Conservation (phyloP, 2,329 filamentous ascomycete species). For the Emergomyces orientalis region DNA sequence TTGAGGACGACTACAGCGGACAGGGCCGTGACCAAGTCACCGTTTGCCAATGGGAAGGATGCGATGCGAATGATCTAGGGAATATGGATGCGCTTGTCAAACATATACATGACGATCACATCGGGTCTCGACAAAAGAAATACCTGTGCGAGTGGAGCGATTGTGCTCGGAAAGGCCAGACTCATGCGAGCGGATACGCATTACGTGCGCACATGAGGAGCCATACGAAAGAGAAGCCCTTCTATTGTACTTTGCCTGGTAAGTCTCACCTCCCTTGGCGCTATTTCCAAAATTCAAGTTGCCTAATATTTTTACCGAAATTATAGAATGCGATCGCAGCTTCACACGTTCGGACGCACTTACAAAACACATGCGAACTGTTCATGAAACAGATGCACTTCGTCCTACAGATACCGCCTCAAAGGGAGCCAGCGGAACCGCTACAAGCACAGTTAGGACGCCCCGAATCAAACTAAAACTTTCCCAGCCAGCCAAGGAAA, state of each 20-base stretch:
- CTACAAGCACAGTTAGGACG: conserved; percentile 26
- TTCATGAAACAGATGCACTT: conserved; percentile 91
- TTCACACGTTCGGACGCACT: conserved; percentile 94
- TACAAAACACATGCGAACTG: conserved; percentile 96
- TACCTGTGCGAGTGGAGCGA: conserved; percentile 98
- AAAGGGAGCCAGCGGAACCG: conserved; percentile 23
- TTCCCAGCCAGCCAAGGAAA: conserved; percentile 28
- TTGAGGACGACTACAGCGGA: conserved; percentile 58
- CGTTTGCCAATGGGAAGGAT: conserved; percentile 68
- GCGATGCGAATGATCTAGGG: conserved; percentile 57
- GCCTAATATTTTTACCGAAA: not conserved
- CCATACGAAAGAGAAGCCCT: conserved; percentile 95
- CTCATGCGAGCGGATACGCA: conserved; percentile 91
- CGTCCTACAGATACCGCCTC: conserved; percentile 51
- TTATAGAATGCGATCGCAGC: conserved; percentile 83
- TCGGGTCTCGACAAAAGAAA: conserved; percentile 86
- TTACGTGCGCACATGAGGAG: conserved; percentile 95
- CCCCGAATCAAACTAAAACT: conserved; percentile 37
- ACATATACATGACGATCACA: conserved; percentile 87
- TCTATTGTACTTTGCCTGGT: conserved; percentile 93
- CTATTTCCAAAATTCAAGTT: not conserved
- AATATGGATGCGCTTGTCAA: conserved; percentile 76
- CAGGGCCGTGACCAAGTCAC: conserved; percentile 65
- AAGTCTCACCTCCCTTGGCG: conserved; percentile 25
- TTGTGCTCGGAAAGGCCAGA: conserved; percentile 76